Evolutionary conservation across 257 asterid species (phyloP), one percentile per base, ranked within the genome.

Genomic region (Lycium ferocissimum): DNA sequence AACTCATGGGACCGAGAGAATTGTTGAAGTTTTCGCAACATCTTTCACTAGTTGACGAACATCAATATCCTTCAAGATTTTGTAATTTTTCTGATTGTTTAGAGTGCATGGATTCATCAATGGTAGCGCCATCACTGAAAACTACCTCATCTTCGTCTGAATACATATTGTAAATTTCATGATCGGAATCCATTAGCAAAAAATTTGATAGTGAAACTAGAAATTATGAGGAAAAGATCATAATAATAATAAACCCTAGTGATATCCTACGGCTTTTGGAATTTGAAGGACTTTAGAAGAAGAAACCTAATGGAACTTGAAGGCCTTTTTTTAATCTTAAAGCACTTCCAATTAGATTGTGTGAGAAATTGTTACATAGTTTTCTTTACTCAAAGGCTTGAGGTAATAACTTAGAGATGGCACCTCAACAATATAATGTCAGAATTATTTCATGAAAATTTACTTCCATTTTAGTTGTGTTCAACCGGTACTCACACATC

Each of bases 1-100:
- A 83, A 81, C 83, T n/a, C 49, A 69, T 10, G 89, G 53, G 43
- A 92, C 71, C 3, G 82, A 85, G 40, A 90, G 90, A 43, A 85
- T 49, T 14, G 17, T 54, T n/a, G 84, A 79, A 11, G 84, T 79
- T 22, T 66, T 12, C 0, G 83, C 20, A 38, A 90, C 85, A 3
- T 85, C 90, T 7, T 89, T 61, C 18, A 61, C 82, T 47, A 71
- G 94, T 0, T 66, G 79, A 13, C 37, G 57, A 33, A 89, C 81
- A 20, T 84, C 83, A 13, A 80, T 83, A 12, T 61, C 86, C 4
- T 61, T 85, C 7, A 88, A 80, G 69, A 89, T 51, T 20, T 1
- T 88, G 87, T 88, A 91, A 47, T 9, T 49, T 70, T 58, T 66
- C 63, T 72, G 18, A 17, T 72, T 10, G 18, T 43, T 26, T 0